Evolutionary conservation across 2,329 filamentous ascomycete genomes (phyloP).

Genomic region (Stagonosporopsis tanaceti): DNA sequence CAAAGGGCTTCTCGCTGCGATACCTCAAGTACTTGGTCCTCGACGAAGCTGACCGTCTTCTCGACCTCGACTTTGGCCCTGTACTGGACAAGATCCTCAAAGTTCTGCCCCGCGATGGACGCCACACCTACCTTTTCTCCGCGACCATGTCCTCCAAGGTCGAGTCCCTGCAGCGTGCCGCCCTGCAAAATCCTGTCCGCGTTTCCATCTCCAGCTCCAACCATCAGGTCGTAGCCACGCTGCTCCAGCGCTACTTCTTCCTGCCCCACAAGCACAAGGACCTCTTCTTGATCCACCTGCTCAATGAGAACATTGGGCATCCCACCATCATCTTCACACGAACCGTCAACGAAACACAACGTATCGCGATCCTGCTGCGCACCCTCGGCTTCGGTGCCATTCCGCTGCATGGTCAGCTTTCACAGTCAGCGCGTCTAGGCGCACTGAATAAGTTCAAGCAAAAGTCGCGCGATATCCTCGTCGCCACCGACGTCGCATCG

Average conservation of each 20-base stretch:
- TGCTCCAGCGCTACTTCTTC: constrained; percentile 87
- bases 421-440: constrained; percentile 84
- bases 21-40: constrained; percentile 88
- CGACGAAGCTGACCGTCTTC: constrained; percentile 90
- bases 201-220: constrained; percentile 83
- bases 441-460: constrained; percentile 90
- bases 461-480: constrained; percentile 81
- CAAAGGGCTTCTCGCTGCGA: constrained; percentile 89
- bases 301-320: constrained; percentile 88
- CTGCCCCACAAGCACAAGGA: constrained; percentile 82
- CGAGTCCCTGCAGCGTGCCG: constrained; percentile 89
- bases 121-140: constrained; percentile 81
- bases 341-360: constrained; percentile 89
- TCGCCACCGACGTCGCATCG: constrained; percentile 93
- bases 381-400: constrained; percentile 89
- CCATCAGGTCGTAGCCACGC: constrained; percentile 89
- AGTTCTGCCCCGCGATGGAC: constrained; percentile 70
- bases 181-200: constrained; percentile 81
- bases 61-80: constrained; percentile 94
- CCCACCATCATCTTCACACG: constrained; percentile 89
- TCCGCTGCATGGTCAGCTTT: constrained; percentile 90
- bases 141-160: constrained; percentile 95
- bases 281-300: constrained; percentile 82
- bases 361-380: constrained; percentile 82
- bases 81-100: constrained; percentile 93